Percentiles rank a stretch among this genome's conserved stretches.
Conservation (phyloP, 83 land plant genomes). For the Diphasiastrum complanatum region DNA sequence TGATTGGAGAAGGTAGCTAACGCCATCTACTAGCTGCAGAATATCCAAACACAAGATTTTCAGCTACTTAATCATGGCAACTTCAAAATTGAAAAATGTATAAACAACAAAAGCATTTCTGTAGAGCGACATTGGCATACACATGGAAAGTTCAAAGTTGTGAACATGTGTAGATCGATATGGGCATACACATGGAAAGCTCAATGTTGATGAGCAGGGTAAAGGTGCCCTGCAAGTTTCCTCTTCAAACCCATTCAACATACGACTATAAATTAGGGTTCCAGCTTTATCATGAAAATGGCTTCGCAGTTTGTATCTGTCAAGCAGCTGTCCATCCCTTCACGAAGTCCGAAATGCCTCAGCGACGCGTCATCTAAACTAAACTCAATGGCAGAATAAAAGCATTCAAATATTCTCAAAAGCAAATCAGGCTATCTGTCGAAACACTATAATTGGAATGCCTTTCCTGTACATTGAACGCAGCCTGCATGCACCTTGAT, state of each 20-base stretch:
- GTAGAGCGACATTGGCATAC: too few species aligned
- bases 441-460: too few species aligned
- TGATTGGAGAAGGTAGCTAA: slow-evolving; percentile 20
- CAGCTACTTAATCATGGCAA: too few species aligned
- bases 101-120: too few species aligned
- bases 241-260: slow-evolving; percentile 30
- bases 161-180: too few species aligned
- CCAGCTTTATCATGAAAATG: slow-evolving; percentile 26
- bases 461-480: too few species aligned
- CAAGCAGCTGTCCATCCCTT: slow-evolving; percentile 18
- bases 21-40: slow-evolving; percentile 23
- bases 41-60: slow-evolving; percentile 3
- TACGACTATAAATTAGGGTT: slow-evolving; percentile 16
- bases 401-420: too few species aligned
- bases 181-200: slow-evolving; percentile 20
- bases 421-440: too few species aligned
- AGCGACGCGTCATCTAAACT: too few species aligned
- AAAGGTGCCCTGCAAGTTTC: slow-evolving; percentile 28
- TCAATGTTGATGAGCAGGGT: slow-evolving; percentile 16
- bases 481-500: slow-evolving; percentile 21
- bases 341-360: slow-evolving; percentile 25
- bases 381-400: too few species aligned
- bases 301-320: slow-evolving; percentile 16
- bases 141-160: too few species aligned
- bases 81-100: too few species aligned